phyloP scores from a whole-genome alignment of 768 basidiomycete genomes.

The Hortiboletus campestris region DNA sequence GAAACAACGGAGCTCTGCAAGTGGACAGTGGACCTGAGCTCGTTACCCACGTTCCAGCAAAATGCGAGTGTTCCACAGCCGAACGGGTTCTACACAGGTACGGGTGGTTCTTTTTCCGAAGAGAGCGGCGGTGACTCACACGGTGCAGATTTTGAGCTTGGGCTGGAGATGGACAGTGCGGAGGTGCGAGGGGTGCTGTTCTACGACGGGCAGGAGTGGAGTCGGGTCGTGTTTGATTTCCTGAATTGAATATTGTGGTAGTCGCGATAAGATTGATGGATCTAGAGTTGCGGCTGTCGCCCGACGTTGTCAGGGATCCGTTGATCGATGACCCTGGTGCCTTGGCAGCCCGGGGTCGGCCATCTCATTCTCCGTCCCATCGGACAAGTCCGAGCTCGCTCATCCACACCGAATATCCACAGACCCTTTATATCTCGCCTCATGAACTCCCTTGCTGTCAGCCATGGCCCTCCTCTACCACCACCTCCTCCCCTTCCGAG shows the following conservation, averaged over 20 bases:
- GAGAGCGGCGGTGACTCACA: background rate
- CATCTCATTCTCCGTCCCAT: background rate
- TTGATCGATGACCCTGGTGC: background rate
- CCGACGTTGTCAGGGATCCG: background rate
- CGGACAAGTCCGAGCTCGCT: slow-evolving; percentile 4
- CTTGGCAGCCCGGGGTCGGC: slow-evolving; percentile 2
- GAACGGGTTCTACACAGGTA: slow-evolving; percentile 79
- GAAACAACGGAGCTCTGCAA: slow-evolving; percentile 74
- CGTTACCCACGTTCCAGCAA: slow-evolving; percentile 75
- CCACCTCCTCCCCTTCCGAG: too few relatives aligned
- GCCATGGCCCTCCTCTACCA: slow-evolving; percentile 14
- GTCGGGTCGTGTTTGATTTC: slow-evolving; percentile 65
- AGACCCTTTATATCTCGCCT: too few relatives aligned
- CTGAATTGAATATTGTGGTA: slow-evolving; percentile 22
- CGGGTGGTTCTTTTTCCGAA: slow-evolving; percentile 16
- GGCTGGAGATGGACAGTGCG: slow-evolving; percentile 79
- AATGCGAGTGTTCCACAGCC: slow-evolving; percentile 56
- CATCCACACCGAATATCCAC: too few relatives aligned
- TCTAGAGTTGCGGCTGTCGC: background rate
- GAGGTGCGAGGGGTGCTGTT: slow-evolving; percentile 82
- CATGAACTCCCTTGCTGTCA: too few relatives aligned
- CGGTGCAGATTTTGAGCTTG: slow-evolving; percentile 73
- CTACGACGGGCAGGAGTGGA: slow-evolving; percentile 78
- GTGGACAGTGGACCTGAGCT: slow-evolving; percentile 83
- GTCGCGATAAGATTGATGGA: slow-evolving; percentile 1